Conservation (phyloP, 257 asterid species). For the Gynochthodes officinalis region DNA sequence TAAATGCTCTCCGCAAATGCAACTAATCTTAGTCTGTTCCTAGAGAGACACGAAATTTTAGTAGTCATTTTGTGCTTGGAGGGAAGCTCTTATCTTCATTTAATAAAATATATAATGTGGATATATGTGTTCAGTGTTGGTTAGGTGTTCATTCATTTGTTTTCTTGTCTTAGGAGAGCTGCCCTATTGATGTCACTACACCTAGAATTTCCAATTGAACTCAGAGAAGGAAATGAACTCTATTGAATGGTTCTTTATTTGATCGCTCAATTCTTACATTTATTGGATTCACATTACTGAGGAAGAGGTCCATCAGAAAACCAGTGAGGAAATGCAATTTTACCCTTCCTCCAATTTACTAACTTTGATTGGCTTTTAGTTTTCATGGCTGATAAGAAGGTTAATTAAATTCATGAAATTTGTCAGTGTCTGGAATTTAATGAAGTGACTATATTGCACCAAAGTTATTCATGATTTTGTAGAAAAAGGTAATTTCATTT, state of each 20-base stretch:
- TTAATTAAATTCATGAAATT: background rate
- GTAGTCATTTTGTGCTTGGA: background rate
- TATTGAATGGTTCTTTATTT: background rate
- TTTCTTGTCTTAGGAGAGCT: background rate
- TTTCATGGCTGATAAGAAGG: background rate
- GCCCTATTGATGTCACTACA: background rate
- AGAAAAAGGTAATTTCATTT: background rate
- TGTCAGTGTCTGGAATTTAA: background rate
- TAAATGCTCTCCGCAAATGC: background rate
- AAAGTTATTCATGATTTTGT: background rate
- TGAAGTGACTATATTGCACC: background rate
- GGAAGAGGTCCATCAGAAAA: slow-evolving; percentile 2
- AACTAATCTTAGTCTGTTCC: background rate
- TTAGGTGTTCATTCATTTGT: background rate
- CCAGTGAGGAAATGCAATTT: background rate
- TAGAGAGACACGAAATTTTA: background rate
- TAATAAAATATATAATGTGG: background rate
- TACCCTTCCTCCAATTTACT: background rate
- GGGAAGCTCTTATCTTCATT: background rate
- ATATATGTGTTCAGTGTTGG: background rate
- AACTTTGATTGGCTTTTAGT: background rate
- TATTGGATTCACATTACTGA: background rate
- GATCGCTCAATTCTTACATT: background rate
- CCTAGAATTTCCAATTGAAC: background rate
- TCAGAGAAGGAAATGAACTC: background rate